phyloP scores from a whole-genome alignment of 371 early-diverging fungal species.

The Mucor velutinosus region DNA sequence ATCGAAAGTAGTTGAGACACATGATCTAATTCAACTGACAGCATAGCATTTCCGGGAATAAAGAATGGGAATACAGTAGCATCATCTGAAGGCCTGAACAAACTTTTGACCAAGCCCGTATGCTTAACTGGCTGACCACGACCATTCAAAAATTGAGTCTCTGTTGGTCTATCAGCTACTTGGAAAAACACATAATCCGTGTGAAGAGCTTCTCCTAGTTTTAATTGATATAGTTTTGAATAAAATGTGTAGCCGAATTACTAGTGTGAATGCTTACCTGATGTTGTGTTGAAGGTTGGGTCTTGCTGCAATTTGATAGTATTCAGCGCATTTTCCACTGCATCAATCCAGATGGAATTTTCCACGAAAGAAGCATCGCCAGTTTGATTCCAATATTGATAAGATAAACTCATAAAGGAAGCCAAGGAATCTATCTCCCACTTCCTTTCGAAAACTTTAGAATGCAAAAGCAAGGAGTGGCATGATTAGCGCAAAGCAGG shows the following conservation, averaged over 20 bases:
- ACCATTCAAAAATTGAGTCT: conserved; percentile 60
- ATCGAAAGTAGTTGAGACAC: conserved; percentile 28
- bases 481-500: background rate
- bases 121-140: conserved; percentile 56
- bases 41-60: conserved; percentile 71
- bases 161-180: conserved; percentile 49
- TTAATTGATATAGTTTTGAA: background rate
- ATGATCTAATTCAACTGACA: conserved; percentile 59
- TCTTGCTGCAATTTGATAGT: conserved; percentile 39
- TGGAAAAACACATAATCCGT: conserved; percentile 34
- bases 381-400: conserved; percentile 46
- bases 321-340: conserved; percentile 31
- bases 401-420: conserved; percentile 54
- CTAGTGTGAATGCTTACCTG: conserved; percentile 17
- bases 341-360: conserved; percentile 40
- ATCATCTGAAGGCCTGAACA: conserved; percentile 73
- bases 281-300: conserved; percentile 39
- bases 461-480: background rate
- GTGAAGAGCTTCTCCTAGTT: conserved; percentile 25
- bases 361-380: conserved; percentile 40
- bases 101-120: conserved; percentile 61
- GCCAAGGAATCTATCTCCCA: conserved; percentile 62
- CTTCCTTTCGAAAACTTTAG: conserved; percentile 44
- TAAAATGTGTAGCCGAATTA: background rate
- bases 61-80: conserved; percentile 63